phyloP scores from a whole-genome alignment of 2,329 filamentous ascomycete species.

The Stylonectria norvegica region DNA sequence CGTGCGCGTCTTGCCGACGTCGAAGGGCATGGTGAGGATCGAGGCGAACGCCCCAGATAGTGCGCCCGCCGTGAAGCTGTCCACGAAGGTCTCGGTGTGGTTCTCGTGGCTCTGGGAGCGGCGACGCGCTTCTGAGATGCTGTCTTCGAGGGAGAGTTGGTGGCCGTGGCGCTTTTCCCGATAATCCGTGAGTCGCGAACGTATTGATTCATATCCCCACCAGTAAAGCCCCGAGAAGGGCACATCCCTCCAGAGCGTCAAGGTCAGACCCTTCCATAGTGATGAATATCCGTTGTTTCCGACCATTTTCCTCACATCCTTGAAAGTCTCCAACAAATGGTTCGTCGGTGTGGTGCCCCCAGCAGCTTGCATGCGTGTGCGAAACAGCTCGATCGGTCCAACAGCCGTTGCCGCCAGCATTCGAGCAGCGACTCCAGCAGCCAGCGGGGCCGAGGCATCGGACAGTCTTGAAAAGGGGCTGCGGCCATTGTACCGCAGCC shows the following conservation, averaged over 20 bases:
- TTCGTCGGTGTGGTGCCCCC: slow-evolving; percentile 55
- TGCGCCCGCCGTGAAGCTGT: slow-evolving; percentile 86
- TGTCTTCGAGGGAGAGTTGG: slow-evolving; percentile 31
- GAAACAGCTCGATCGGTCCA: slow-evolving; percentile 88
- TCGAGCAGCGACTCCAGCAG: slow-evolving; percentile 75
- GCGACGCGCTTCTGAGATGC: slow-evolving; percentile 42
- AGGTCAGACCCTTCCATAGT: slow-evolving; percentile 82
- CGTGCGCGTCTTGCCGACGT: slow-evolving; percentile 93
- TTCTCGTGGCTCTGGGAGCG: slow-evolving; percentile 64
- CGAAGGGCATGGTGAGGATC: slow-evolving; percentile 88
- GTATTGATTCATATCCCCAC: slow-evolving; percentile 91
- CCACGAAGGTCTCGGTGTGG: slow-evolving; percentile 73
- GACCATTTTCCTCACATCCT: slow-evolving; percentile 77
- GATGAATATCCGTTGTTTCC: slow-evolving; percentile 70
- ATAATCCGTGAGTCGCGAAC: slow-evolving; percentile 65
- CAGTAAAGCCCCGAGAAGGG: slow-evolving; percentile 97
- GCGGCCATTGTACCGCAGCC: slow-evolving; percentile 69
- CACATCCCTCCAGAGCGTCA: slow-evolving; percentile 95
- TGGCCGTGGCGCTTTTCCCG: slow-evolving; percentile 53
- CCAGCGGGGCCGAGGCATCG: slow-evolving; percentile 73
- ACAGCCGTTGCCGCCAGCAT: slow-evolving; percentile 78
- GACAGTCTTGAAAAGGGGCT: slow-evolving; percentile 67
- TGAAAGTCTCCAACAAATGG: slow-evolving; percentile 75
- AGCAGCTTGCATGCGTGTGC: slow-evolving; percentile 85
- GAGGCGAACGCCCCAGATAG: slow-evolving; percentile 80